A percentile compares a stretch with the other conserved stretches of the same genome.
Conservation (phyloP, 2,329 filamentous ascomycete genomes). For the Bipolaris oryzae region DNA sequence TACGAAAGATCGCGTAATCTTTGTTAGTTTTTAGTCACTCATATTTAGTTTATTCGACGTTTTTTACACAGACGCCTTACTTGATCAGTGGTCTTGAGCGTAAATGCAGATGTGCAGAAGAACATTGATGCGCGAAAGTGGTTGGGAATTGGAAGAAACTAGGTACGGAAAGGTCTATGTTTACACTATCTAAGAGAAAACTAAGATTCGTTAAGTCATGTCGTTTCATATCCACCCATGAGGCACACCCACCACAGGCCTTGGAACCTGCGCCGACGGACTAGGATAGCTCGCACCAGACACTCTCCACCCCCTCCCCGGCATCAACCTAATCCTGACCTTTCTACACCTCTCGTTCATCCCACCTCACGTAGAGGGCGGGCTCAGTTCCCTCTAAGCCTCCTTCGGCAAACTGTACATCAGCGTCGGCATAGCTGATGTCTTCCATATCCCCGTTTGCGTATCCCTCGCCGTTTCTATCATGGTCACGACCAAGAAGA, state of each 20-base stretch:
- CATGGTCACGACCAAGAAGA: slow-evolving; percentile 36
- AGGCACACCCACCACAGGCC: slow-evolving; percentile 3
- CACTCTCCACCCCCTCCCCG: slow-evolving; percentile 25
- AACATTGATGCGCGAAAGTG: not conserved
- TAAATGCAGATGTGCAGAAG: too few species aligned
- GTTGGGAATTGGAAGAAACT: not conserved
- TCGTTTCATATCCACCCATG: slow-evolving; percentile 17
- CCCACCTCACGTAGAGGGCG: too few species aligned
- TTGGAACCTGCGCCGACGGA: slow-evolving; percentile 11
- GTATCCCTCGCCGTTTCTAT: slow-evolving; percentile 24
- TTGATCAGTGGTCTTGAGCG: too few species aligned
- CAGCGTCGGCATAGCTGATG: slow-evolving; percentile 37
- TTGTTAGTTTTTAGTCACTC: too few species aligned
- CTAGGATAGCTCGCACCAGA: slow-evolving; percentile 18
- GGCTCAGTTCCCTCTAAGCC: too few species aligned
- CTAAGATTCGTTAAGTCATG: too few species aligned
- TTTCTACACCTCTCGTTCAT: slow-evolving; percentile 2
- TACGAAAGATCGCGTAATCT: too few species aligned
- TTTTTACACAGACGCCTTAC: too few species aligned
- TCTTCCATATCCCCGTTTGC: slow-evolving; percentile 36
- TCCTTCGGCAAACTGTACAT: slow-evolving; percentile 35
- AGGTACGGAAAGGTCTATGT: not conserved
- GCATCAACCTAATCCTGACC: slow-evolving; percentile 19
- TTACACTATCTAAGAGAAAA: not conserved
- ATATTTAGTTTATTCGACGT: too few species aligned